Evolutionary conservation across 2,329 filamentous ascomycete species (phyloP).

Genomic region (Phoma sp.): DNA sequence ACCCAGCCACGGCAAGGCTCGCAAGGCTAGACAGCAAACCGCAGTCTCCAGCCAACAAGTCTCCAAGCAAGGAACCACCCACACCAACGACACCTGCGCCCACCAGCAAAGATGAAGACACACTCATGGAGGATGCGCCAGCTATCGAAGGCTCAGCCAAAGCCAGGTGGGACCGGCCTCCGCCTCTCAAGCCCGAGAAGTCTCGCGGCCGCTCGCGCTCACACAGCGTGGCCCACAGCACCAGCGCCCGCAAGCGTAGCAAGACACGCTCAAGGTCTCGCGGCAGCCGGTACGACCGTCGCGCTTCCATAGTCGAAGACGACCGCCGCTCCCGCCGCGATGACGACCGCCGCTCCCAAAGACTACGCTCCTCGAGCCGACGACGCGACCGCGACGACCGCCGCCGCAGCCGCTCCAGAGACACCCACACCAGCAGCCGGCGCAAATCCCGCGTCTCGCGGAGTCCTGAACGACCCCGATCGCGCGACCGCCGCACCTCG

Average conservation of each 20-base stretch:
- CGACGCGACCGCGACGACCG: constrained; percentile 23
- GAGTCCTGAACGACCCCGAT: constrained; percentile 19
- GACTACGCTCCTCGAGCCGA: constrained; percentile 34
- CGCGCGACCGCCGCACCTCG: constrained; percentile 19
- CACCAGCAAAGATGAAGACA: constrained; percentile 29
- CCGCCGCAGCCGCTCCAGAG: constrained; percentile 39
- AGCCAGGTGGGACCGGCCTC: constrained; percentile 36
- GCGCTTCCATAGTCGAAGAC: constrained; percentile 30
- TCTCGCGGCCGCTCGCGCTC: constrained; percentile 39
- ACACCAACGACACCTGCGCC: constrained; percentile 22
- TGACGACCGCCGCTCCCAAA: constrained; percentile 36
- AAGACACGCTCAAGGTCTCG: constrained; percentile 40
- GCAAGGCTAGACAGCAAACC: constrained; percentile 39
- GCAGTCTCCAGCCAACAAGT: constrained; percentile 30
- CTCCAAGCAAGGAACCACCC: constrained; percentile 33
- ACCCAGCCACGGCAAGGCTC: constrained; percentile 38
- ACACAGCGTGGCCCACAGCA: constrained; percentile 41
- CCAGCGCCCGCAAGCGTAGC: constrained; percentile 35
- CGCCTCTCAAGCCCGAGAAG: constrained; percentile 31
- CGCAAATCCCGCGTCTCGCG: constrained; percentile 39
- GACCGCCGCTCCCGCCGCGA: constrained; percentile 33
- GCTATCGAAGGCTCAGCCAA: constrained; percentile 23
- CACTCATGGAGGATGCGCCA: constrained; percentile 35
- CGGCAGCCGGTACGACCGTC: constrained; percentile 39
- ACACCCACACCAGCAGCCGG: constrained; percentile 34